Evolutionary conservation across 108 stramenopile species (phyloP), one percentile per base, ranked within the genome.

Genomic region (Cyclotella kingstonii): DNA sequence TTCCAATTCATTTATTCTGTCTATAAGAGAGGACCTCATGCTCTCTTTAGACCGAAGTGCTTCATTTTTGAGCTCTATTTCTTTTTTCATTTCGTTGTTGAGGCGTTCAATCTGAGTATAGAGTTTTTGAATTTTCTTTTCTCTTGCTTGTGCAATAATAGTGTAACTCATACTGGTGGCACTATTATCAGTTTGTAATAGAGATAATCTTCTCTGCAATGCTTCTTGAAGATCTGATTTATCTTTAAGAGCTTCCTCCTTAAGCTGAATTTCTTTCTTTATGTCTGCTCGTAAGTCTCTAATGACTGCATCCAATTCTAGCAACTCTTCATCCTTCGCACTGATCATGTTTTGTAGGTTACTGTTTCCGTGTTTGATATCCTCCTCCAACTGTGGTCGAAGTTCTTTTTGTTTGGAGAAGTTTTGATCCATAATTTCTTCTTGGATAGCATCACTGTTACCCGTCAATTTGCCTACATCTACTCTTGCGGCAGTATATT

Each of bases 31-130:
- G 27, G 31, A 41, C 35, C 49, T 39, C 12, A 58, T 41, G 19
- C 57, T 46, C 7, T 60, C 58, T 53, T 33, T 56, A 5, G 66
- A 48, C 39, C 61, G 61, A 0, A 54, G 28, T 18, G 65, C 65
- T 18, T 53, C 60, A 2, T 54, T 51, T 48, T 75, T 75, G 35
- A 66, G 52, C 4, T 80, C 43, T 35, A 72, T 81, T 48, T 67
- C 52, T 21, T 51, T 50, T 23, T 57, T 41, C 8, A 80, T 63
- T 49, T 86, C 87, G 5, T 52, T 51, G 17, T 38, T 52, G 21
- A 91, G 81, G 51, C 83, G 78, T 47, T 71, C 84, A 39, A 86
- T 74, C 10, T 78, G 79, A 44, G 76, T 63, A 35, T 81, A 30
- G 60, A 66, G 26, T 18, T 47, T 50, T 14, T 48, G 33, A 22